Evolutionary conservation across 306 rosid species (phyloP), one percentile per base, ranked within the genome.

Genomic region (Cucumis melo): DNA sequence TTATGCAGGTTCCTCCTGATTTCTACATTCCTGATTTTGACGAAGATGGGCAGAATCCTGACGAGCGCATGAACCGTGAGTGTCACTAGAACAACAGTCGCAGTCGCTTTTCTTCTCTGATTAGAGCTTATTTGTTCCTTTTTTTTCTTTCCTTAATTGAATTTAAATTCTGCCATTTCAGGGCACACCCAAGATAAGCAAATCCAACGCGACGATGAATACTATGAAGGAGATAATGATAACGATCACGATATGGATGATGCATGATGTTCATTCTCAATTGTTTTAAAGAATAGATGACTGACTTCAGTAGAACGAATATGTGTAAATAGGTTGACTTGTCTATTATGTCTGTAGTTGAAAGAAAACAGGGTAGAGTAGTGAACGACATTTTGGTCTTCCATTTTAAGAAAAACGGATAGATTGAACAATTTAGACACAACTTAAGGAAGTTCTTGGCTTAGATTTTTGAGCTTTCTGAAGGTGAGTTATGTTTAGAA

Each of bases 11-110:
- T 78, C 98, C 97, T 44, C 98, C 98, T 12, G 98, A 94, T 83
- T 87, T 94, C 79, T 92, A 89, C 83, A 86, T 94, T 86, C 98
- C 98, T 11, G 98, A 94, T 73, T 83, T 90, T 9, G 91, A 94
- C 63, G 98, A 94, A 86, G 97, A 94, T 79, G 91, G 82, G 87
- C 97, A 87, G 78, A 92, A 92, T 84, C 97, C 98, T 21, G 98
- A 94, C 84, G 96, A 90, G 84, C 98, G 98, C 66, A 80, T 86
- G 77, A 89, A 89, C 85, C 95, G 98, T 94, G 87, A 91, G 98
- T 67, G 63, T 19, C 73, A 9, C 39, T 21, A 23, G 38, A 27
- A 15, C 42, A 72, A 70, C 19, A 46, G 13, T 39, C 53, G 15
- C 11, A 19, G 9, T 39, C 53, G 14, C 11, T n/a, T 14, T 59